These are phyloP conservation scores for Yarrowia yakushimensis DNA, from an alignment of 805 yeast genomes.

Conservation along the genomic window DNA sequence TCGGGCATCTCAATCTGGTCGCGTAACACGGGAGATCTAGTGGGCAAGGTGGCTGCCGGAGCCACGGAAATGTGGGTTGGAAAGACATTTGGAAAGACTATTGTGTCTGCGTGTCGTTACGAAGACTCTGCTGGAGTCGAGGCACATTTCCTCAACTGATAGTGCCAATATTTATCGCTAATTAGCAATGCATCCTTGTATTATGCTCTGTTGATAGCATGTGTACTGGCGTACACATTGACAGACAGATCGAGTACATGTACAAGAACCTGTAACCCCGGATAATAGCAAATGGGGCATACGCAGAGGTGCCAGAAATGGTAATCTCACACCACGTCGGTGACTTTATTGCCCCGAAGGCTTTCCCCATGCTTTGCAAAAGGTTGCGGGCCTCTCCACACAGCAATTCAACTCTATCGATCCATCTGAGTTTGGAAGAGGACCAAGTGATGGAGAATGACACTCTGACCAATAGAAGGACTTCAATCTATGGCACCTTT, in stretches of 20 bases:
- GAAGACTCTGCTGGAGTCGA: slow-evolving; percentile 4
- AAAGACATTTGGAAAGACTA: not conserved
- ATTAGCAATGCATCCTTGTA: not conserved
- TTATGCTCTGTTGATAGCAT: not conserved
- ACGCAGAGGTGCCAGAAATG: not conserved
- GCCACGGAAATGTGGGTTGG: slow-evolving; percentile 1
- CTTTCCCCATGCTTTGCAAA: not conserved
- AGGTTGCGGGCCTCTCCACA: not conserved
- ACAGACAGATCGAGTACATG: not conserved
- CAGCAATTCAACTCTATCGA: not conserved
- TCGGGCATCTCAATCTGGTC: slow-evolving; percentile 5
- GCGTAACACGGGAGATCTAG: not conserved
- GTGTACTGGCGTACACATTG: not conserved
- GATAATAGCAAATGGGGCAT: too few relatives aligned
- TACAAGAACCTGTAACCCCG: too few relatives aligned
- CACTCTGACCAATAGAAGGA: not conserved
- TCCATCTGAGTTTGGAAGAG: not conserved
- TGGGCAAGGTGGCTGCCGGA: not conserved
- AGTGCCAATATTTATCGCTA: not conserved
- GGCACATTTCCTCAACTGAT: not conserved
- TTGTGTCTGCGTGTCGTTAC: slow-evolving; percentile 9
- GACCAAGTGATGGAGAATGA: too few relatives aligned
- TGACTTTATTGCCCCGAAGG: not conserved
- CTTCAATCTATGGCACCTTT: not conserved
- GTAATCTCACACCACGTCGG: not conserved